Percentiles rank a stretch among this genome's conserved stretches.
Conservation (phyloP, 805 yeast species). For the Suhomyces canberraensis region DNA sequence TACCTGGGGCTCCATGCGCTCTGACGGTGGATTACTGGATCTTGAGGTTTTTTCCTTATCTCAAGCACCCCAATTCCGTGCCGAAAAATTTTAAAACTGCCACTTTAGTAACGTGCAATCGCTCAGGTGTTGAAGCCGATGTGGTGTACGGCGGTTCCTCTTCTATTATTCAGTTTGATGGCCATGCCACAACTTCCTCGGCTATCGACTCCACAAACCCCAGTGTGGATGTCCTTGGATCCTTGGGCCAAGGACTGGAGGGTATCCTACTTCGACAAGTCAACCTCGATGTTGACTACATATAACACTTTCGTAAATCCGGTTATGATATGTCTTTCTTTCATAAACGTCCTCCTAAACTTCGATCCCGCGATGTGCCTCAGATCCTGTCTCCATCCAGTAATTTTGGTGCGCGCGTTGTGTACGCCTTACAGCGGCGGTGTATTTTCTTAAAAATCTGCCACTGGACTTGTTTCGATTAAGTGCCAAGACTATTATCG, state of each 20-base stretch:
- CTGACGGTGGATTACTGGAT: conserved; percentile 72
- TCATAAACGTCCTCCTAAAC: no score
- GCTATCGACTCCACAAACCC: conserved; percentile 41
- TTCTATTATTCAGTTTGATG: conserved; percentile 52
- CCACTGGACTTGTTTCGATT: no score
- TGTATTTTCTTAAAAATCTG: no score
- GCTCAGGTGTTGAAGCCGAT: conserved; percentile 75
- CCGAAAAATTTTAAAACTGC: conserved; percentile 21
- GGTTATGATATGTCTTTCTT: no score
- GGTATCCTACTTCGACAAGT: conserved; percentile 60
- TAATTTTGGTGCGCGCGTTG: no score
- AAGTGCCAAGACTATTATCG: no score
- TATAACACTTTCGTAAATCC: no score
- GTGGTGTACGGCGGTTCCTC: conserved; percentile 68
- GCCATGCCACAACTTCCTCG: conserved; percentile 22
- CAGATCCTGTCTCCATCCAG: no score
- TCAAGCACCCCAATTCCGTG: conserved; percentile 33
- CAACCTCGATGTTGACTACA: conserved; percentile 1
- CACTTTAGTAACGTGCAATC: conserved; percentile 56
- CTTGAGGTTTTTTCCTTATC: conserved; percentile 61
- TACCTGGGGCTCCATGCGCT: conserved; percentile 40
- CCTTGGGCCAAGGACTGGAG: conserved; percentile 61
- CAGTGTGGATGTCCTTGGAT: conserved; percentile 53
- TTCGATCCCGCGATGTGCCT: no score
- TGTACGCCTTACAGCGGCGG: no score